Percentiles rank a stretch among this genome's conserved stretches.
phyloP scores from a whole-genome alignment of 169 alveolate species.

The Sarcocystis neurona region DNA sequence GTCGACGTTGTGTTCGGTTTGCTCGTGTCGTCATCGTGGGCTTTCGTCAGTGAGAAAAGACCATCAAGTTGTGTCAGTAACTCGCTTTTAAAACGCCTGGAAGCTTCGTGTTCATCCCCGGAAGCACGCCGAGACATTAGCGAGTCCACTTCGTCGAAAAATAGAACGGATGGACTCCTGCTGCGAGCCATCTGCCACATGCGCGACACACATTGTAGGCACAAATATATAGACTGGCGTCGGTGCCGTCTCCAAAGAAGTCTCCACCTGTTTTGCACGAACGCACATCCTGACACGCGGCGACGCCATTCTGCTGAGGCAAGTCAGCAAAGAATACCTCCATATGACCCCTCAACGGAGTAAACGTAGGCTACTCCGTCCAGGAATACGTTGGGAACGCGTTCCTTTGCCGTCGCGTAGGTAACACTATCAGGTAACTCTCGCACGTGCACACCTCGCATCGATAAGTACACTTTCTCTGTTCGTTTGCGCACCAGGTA shows the following conservation, averaged over 20 bases:
- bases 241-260: too few relatives aligned
- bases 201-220: not conserved
- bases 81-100: constrained; percentile 89
- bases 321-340: not conserved
- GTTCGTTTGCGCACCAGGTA: too few relatives aligned
- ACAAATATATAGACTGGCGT: too few relatives aligned
- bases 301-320: not conserved
- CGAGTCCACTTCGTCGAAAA: constrained; percentile 92
- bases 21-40: too few relatives aligned
- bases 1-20: not conserved
- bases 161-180: constrained; percentile 90
- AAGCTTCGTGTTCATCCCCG: constrained; percentile 87
- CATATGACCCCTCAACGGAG: too few relatives aligned
- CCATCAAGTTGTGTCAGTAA: constrained; percentile 91
- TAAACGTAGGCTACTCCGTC: too few relatives aligned
- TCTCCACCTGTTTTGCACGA: too few relatives aligned
- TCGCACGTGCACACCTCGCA: too few relatives aligned
- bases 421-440: too few relatives aligned
- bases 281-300: not conserved
- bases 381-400: too few relatives aligned
- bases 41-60: constrained; percentile 48
- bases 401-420: too few relatives aligned
- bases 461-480: too few relatives aligned
- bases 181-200: constrained; percentile 92
- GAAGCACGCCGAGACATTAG: constrained; percentile 84